Conservation (phyloP, 345 rosid species). For the Linum usitatissimum region DNA sequence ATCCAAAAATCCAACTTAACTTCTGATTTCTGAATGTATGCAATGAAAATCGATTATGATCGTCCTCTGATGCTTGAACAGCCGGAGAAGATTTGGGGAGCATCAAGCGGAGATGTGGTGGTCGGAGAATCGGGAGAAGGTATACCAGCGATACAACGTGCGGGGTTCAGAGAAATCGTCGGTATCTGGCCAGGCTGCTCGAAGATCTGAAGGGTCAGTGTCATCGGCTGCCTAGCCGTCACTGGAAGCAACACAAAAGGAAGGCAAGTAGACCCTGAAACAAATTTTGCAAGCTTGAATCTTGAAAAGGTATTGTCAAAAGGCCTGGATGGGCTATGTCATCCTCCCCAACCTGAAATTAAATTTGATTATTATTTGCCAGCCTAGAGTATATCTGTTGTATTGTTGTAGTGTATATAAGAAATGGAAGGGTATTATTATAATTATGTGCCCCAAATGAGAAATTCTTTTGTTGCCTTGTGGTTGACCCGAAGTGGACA, state of each 20-base stretch:
- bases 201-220: constrained; percentile 47
- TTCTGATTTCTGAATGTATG: no score
- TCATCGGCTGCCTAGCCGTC: constrained; percentile 33
- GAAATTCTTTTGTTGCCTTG: no score
- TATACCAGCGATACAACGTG: constrained; percentile 73
- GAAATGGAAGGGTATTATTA: no score
- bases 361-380: no score
- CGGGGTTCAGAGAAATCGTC: constrained; percentile 65
- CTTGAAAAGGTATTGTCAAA: neutral
- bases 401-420: no score
- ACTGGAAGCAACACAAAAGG: neutral
- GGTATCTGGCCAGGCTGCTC: constrained; percentile 35
- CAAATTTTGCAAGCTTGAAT: neutral
- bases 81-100: constrained; percentile 88
- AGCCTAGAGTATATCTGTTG: no score
- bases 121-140: constrained; percentile 92
- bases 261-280: neutral
- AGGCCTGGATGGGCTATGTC: no score
- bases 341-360: no score
- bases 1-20: no score
- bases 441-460: no score
- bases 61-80: constrained; percentile 22
- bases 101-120: constrained; percentile 96
- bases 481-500: no score
- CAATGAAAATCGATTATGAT: neutral